Percentiles rank a stretch among this genome's conserved stretches.
These are phyloP conservation scores for Bombardia bombarda DNA, from an alignment of 495 filamentous ascomycete species.

Conservation along the genomic window DNA sequence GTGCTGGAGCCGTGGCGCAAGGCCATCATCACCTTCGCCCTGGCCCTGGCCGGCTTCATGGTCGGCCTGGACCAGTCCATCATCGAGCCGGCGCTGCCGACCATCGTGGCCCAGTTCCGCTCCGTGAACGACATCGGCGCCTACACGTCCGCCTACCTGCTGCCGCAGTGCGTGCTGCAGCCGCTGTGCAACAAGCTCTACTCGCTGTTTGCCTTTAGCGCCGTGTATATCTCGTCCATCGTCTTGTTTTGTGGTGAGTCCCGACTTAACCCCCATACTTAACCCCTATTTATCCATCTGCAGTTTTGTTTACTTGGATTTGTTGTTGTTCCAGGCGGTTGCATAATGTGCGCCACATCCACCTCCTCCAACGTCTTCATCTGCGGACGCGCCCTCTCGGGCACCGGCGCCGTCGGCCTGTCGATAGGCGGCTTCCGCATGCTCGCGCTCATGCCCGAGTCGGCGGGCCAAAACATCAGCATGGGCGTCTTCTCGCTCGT, in stretches of 20 bases:
- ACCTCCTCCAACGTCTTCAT: background rate
- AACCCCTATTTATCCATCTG: background rate
- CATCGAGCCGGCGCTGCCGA: background rate
- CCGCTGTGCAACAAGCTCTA: conserved; percentile 1
- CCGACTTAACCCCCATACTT: too few species aligned
- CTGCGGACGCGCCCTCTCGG: background rate
- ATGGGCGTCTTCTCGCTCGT: conserved; percentile 1
- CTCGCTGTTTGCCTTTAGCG: conserved; percentile 1
- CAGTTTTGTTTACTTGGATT: background rate
- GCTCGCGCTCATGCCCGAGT: background rate
- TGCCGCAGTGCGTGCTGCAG: conserved; percentile 1
- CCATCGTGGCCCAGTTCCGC: background rate
- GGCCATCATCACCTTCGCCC: background rate
- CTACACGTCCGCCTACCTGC: conserved; percentile 1
- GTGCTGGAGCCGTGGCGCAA: background rate
- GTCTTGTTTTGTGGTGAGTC: background rate
- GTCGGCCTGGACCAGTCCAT: background rate
- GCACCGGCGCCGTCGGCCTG: background rate
- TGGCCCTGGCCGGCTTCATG: background rate
- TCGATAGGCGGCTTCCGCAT: background rate
- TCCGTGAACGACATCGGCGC: background rate
- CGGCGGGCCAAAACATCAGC: background rate
- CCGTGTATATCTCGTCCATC: background rate
- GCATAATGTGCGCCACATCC: background rate
- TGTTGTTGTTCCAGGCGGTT: background rate